Evolutionary conservation across 768 basidiomycete genomes (phyloP).

Genomic region (Panellus pusillus): DNA sequence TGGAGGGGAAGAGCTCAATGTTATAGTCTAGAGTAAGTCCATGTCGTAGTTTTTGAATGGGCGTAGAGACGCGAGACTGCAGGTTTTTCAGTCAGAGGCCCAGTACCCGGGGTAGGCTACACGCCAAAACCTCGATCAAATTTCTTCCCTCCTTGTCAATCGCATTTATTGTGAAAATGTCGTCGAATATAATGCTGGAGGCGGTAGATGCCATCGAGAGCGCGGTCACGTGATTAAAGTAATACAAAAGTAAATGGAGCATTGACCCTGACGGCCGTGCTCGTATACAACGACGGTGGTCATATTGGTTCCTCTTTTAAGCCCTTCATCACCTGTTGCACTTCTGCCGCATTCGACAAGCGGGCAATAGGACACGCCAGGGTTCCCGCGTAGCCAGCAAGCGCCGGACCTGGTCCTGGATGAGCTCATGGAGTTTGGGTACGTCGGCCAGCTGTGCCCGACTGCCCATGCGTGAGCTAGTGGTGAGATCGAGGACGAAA

Average conservation of each 20-base stretch:
- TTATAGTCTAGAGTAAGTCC: slow-evolving; percentile 95
- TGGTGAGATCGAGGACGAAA: slow-evolving; percentile 84
- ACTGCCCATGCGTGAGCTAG: slow-evolving; percentile 91
- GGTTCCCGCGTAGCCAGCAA: slow-evolving; percentile 58
- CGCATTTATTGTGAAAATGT: slow-evolving; percentile 82
- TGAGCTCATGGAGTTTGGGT: slow-evolving; percentile 94
- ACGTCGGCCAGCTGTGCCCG: slow-evolving; percentile 97
- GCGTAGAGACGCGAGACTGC: slow-evolving; percentile 90
- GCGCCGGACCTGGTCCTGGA: slow-evolving; percentile 78
- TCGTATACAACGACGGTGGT: slow-evolving; percentile 3
- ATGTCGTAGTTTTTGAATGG: slow-evolving; percentile 88
- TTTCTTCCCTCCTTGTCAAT: slow-evolving; percentile 89
- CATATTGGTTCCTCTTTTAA: slow-evolving; percentile 27
- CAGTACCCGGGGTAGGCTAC: background rate
- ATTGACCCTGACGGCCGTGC: slow-evolving; percentile 13
- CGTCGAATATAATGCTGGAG: slow-evolving; percentile 87
- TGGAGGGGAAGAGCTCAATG: slow-evolving; percentile 83
- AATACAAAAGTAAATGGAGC: background rate
- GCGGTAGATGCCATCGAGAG: slow-evolving; percentile 51
- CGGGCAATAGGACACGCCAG: slow-evolving; percentile 71
- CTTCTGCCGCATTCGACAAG: slow-evolving; percentile 41
- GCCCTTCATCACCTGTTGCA: slow-evolving; percentile 37
- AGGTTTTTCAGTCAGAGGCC: slow-evolving; percentile 14
- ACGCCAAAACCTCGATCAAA: slow-evolving; percentile 90
- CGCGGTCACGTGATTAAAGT: slow-evolving; percentile 11